Conservation (phyloP, 2,329 filamentous ascomycete species). For the Penicillium sp. region DNA sequence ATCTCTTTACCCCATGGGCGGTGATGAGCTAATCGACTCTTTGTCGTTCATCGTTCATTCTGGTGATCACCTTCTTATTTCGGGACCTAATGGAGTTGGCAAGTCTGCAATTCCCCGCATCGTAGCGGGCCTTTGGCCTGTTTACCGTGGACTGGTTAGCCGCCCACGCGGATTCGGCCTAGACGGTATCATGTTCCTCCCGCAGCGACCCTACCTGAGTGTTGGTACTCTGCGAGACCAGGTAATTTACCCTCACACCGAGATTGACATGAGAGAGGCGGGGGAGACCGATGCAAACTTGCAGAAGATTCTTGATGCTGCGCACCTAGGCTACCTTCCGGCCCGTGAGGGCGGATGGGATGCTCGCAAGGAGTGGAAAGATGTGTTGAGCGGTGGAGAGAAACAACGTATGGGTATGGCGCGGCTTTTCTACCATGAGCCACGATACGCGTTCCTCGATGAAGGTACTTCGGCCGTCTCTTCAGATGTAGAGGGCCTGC, state of each 20-base stretch:
- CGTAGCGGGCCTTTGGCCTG: slow-evolving; percentile 92
- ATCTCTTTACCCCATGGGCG: slow-evolving; percentile 80
- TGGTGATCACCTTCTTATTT: slow-evolving; percentile 91
- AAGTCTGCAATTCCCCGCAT: slow-evolving; percentile 90
- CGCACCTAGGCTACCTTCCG: slow-evolving; percentile 82
- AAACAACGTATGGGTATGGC: slow-evolving; percentile 96
- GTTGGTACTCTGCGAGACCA: slow-evolving; percentile 93
- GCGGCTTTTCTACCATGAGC: slow-evolving; percentile 88
- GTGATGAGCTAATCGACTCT: slow-evolving; percentile 86
- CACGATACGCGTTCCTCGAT: slow-evolving; percentile 89
- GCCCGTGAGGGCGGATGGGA: slow-evolving; percentile 95
- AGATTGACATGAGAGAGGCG: slow-evolving; percentile 85
- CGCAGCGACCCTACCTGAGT: slow-evolving; percentile 87
- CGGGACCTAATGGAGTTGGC: slow-evolving; percentile 89
- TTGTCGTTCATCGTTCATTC: slow-evolving; percentile 85
- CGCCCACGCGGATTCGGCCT: slow-evolving; percentile 71
- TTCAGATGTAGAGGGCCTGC: slow-evolving; percentile 85
- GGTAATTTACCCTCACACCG: slow-evolving; percentile 95
- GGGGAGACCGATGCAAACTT: slow-evolving; percentile 77
- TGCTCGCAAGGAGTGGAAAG: slow-evolving; percentile 96
- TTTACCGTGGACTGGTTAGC: slow-evolving; percentile 88
- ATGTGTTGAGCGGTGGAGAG: slow-evolving; percentile 93
- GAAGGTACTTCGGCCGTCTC: slow-evolving; percentile 94
- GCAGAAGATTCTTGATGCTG: slow-evolving; percentile 74
- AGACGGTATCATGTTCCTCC: slow-evolving; percentile 98